Conservation (phyloP, 768 basidiomycete species). For the Suillus bovinus region DNA sequence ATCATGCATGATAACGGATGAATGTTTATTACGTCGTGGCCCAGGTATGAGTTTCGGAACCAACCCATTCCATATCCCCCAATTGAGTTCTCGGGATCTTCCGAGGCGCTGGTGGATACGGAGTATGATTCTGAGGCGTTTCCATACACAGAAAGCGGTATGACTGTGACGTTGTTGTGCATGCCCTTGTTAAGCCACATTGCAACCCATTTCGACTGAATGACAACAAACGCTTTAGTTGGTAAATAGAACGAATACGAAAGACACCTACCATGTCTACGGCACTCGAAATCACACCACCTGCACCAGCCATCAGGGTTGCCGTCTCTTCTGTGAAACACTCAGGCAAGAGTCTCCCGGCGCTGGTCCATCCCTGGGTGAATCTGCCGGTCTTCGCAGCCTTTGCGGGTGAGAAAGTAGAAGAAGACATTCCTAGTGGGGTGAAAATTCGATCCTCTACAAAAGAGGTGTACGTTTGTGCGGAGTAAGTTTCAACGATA, state of each 20-base stretch:
- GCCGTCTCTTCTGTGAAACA: constrained; percentile 29
- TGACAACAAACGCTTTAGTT: neutral
- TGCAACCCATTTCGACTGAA: constrained; percentile 41
- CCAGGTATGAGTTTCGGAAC: constrained; percentile 38
- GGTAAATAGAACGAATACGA: neutral
- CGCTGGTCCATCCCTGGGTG: constrained; percentile 35
- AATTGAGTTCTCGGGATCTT: constrained; percentile 27
- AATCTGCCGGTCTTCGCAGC: constrained; percentile 35
- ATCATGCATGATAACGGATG: neutral
- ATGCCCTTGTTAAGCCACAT: constrained; percentile 36
- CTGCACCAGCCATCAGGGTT: constrained; percentile 36
- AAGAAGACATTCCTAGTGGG: constrained; percentile 41
- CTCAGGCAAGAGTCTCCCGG: constrained; percentile 34
- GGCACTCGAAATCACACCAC: constrained; percentile 44
- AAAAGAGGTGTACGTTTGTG: constrained; percentile 37
- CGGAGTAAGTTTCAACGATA: constrained; percentile 36
- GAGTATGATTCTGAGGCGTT: constrained; percentile 34
- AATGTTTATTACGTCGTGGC: constrained; percentile 37
- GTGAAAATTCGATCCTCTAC: constrained; percentile 42
- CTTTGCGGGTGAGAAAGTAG: constrained; percentile 37
- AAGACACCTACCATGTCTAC: constrained; percentile 41
- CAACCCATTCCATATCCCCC: constrained; percentile 45
- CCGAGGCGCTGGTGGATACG: constrained; percentile 17
- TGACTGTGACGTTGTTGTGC: constrained; percentile 30
- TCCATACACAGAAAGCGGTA: constrained; percentile 32